phyloP scores from a whole-genome alignment of 345 rosid genomes.

The Eutrema yunnanense region DNA sequence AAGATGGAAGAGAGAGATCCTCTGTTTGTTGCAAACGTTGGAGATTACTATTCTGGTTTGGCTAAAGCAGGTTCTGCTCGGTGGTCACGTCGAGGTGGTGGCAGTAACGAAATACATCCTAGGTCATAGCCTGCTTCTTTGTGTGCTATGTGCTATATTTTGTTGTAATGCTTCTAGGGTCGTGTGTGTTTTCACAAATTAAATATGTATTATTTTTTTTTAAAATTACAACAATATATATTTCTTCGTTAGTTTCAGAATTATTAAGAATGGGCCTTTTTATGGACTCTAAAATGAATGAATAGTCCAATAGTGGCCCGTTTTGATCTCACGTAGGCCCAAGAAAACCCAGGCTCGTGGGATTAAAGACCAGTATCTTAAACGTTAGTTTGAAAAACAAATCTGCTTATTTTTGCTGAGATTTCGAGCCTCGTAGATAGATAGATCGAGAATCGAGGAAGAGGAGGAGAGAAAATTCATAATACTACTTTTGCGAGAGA shows the following conservation, averaged over 20 bases:
- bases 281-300: background rate
- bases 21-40: constrained; percentile 87
- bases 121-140: background rate
- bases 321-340: background rate
- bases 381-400: background rate
- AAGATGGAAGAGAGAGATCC: constrained; percentile 73
- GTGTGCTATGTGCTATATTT: background rate
- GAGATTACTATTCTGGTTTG: constrained; percentile 66
- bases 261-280: background rate
- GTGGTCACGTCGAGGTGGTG: constrained; percentile 50
- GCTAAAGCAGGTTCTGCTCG: constrained; percentile 55
- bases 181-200: background rate
- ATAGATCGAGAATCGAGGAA: background rate
- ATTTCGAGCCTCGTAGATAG: background rate
- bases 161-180: background rate
- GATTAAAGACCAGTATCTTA: background rate
- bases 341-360: background rate
- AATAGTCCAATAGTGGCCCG: background rate
- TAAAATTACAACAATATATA: background rate
- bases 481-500: background rate
- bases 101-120: constrained; percentile 8
- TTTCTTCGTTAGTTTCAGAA: background rate
- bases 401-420: background rate
- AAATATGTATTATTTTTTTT: too few relatives aligned
- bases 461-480: background rate